Base-by-base conservation (phyloP, 2,329 filamentous ascomycete species). In the Sarocladiaceae sp. region DNA sequence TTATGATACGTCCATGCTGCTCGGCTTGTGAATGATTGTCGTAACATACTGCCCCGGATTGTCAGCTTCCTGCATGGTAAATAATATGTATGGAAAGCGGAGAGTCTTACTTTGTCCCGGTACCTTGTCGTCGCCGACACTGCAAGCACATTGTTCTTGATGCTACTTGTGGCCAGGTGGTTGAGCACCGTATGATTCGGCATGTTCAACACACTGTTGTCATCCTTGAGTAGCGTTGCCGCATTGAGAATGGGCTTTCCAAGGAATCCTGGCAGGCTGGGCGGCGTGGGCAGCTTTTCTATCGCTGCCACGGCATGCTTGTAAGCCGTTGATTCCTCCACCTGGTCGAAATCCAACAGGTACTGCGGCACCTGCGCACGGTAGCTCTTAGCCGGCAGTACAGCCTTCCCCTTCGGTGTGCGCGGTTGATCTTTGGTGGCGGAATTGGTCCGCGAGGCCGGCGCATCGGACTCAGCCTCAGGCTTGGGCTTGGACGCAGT, bases 21-120 rank as follows among this genome's bases (percentile, higher is more conserved):
- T 88, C 15, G 88, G 89, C 71, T 96, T 97, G 69, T 97, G 97
- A 72, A 97, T 84, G 60, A 97, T 95, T 2, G 90, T 96, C 3
- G 91, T 97, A 27, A 97, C 85, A 66, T 97, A 97, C 91, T 96
- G n/a, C n/a, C n/a, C n/a, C n/a, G n/a, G n/a, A 55, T n/a, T n/a
- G n/a, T n/a, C n/a, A n/a, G n/a, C n/a, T n/a, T n/a, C n/a, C n/a
- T n/a, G n/a, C n/a, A n/a, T n/a, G n/a, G n/a, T 3, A 21, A 10
- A 5, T 11, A 31, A 9, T 24, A 23, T 5, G 18, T 33, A n/a
- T n/a, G n/a, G 23, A 13, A 39, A 7, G 18, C 5, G 7, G n/a
- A 24, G 16, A 24, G 9, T 56, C 72, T 46, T 58, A 88, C 88
- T 80, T 98, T 98, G 66, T 87, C 84, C 69, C 89, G 94, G 64